These are phyloP conservation scores for Kluyveromyces siamensis DNA, from an alignment of 805 yeast species.

Conservation along the genomic window DNA sequence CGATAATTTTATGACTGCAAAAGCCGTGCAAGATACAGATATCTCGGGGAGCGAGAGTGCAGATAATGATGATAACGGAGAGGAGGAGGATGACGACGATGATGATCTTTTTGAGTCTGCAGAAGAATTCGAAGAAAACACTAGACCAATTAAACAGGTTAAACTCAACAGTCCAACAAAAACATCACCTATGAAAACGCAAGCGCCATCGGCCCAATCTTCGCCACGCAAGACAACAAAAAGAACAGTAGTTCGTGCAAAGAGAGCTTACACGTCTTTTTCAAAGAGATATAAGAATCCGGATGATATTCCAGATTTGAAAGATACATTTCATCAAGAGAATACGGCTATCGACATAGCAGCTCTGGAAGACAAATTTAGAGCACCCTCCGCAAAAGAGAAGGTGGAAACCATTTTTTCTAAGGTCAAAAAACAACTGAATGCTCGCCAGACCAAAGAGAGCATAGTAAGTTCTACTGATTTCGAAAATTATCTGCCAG, in stretches of 20 bases:
- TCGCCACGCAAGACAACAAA: slow-evolving; percentile 23
- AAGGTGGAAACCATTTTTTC: slow-evolving; percentile 28
- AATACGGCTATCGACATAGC: slow-evolving; percentile 14
- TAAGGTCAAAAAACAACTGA: slow-evolving; percentile 27
- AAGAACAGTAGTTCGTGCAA: slow-evolving; percentile 25
- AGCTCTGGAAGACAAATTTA: slow-evolving; percentile 21
- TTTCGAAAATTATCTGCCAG: slow-evolving; percentile 53
- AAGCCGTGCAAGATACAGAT: slow-evolving; percentile 4
- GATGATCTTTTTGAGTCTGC: slow-evolving; percentile 2
- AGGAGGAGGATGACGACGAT: slow-evolving; percentile 4
- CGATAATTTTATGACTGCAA: slow-evolving; percentile 3
- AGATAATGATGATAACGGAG: slow-evolving; percentile 2
- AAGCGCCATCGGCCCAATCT: slow-evolving; percentile 5
- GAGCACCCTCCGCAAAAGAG: slow-evolving; percentile 33
- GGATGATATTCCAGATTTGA: slow-evolving; percentile 24
- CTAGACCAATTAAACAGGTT: slow-evolving; percentile 2
- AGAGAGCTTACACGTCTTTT: slow-evolving; percentile 24
- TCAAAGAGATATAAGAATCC: slow-evolving; percentile 19
- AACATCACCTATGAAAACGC: slow-evolving; percentile 1
- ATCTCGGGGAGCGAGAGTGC: slow-evolving; percentile 1
- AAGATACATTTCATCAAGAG: slow-evolving; percentile 19
- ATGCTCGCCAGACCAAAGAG: slow-evolving; percentile 35
- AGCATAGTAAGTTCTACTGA: slow-evolving; percentile 31
- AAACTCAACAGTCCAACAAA: background rate
- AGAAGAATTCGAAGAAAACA: background rate